phyloP scores from a whole-genome alignment of 2,329 filamentous ascomycete genomes.

The Atkinsonella hypoxylon region DNA sequence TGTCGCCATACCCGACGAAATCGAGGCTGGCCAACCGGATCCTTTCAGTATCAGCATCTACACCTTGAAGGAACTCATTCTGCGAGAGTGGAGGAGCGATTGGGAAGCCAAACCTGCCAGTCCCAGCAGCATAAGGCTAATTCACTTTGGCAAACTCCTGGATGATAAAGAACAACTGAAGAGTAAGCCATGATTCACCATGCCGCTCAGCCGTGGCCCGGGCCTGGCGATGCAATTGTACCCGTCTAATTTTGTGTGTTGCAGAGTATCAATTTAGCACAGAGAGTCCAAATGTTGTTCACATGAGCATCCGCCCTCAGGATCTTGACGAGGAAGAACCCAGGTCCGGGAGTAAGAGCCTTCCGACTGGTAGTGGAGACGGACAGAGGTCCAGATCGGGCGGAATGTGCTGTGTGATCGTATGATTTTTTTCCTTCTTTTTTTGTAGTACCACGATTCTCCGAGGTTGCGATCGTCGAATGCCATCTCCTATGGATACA shows the following conservation, averaged over 20 bases:
- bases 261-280: slow-evolving; percentile 68
- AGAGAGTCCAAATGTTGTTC: slow-evolving; percentile 72
- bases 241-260: slow-evolving; percentile 2
- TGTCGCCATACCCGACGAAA: slow-evolving; percentile 59
- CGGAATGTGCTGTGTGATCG: slow-evolving; percentile 37
- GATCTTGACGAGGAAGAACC: slow-evolving; percentile 75
- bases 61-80: slow-evolving; percentile 85
- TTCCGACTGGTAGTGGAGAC: slow-evolving; percentile 28
- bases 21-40: slow-evolving; percentile 49
- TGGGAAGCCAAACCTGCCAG: slow-evolving; percentile 82
- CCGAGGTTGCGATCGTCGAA: neutral
- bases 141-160: slow-evolving; percentile 81
- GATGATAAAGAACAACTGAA: slow-evolving; percentile 79
- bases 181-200: slow-evolving; percentile 43
- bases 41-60: slow-evolving; percentile 88
- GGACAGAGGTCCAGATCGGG: slow-evolving; percentile 28
- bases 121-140: slow-evolving; percentile 80
- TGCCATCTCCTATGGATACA: neutral
- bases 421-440: slow-evolving; percentile 27
- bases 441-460: neutral
- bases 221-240: neutral
- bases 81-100: slow-evolving; percentile 83
- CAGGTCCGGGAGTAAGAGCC: slow-evolving; percentile 47
- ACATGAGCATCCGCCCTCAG: slow-evolving; percentile 84
- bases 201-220: neutral